These are phyloP conservation scores for Pulveroboletus ravenelii DNA, from an alignment of 768 basidiomycete species.

Conservation along the genomic window DNA sequence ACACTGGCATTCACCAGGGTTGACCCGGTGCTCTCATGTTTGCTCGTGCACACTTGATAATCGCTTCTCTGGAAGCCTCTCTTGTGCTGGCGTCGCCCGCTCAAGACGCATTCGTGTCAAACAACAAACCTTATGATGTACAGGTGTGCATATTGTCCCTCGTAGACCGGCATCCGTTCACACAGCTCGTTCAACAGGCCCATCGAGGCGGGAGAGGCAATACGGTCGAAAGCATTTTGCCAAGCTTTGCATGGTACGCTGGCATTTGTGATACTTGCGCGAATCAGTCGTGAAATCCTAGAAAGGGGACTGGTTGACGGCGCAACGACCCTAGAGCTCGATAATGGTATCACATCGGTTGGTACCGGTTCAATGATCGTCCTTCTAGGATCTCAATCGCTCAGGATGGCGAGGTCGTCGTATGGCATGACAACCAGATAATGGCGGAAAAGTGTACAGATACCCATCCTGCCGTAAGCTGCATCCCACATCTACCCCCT, in stretches of 20 bases:
- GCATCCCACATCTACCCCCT: neutral
- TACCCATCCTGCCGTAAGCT: constrained; percentile 56
- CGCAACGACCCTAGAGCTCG: constrained; percentile 71
- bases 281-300: constrained; percentile 3
- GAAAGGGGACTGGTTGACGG: constrained; percentile 70
- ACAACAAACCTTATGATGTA: constrained; percentile 42
- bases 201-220: constrained; percentile 77
- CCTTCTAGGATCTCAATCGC: constrained; percentile 3
- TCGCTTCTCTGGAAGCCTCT: constrained; percentile 1
- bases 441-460: constrained; percentile 61
- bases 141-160: constrained; percentile 35
- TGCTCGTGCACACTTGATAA: constrained; percentile 7
- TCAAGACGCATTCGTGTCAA: constrained; percentile 22
- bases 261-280: constrained; percentile 7
- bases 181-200: constrained; percentile 37
- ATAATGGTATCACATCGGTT: constrained; percentile 73
- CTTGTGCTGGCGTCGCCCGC: constrained; percentile 26
- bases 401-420: constrained; percentile 71
- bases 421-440: constrained; percentile 78
- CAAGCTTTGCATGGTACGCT: constrained; percentile 68
- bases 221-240: constrained; percentile 66
- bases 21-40: constrained; percentile 12
- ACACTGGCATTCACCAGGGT: neutral
- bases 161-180: constrained; percentile 2
- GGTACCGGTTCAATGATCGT: constrained; percentile 3